Evolutionary conservation across 2,329 filamentous ascomycete species (phyloP).

Genomic region (Colletotrichum sp.): DNA sequence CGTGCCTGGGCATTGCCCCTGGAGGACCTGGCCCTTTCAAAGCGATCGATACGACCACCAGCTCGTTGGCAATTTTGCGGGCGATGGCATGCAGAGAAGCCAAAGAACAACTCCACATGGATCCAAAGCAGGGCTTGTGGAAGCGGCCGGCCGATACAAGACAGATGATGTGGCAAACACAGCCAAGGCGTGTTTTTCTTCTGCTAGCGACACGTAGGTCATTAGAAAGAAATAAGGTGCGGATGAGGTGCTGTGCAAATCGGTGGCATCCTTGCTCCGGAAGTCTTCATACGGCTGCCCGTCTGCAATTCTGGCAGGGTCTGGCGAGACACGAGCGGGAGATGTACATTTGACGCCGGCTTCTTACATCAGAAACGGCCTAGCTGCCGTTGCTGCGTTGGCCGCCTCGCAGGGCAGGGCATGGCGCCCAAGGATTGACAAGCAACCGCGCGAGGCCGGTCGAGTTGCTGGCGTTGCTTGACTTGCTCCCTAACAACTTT

Average conservation of each 20-base stretch:
- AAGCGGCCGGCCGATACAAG: background rate
- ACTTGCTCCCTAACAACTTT: background rate
- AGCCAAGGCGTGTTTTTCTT: background rate
- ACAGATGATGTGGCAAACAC: slow-evolving; percentile 13
- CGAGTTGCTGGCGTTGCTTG: background rate
- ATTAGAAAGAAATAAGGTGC: background rate
- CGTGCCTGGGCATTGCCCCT: background rate
- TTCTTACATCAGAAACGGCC: background rate
- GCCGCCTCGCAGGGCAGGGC: slow-evolving; percentile 13
- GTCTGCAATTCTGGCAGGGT: background rate
- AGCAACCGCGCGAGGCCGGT: background rate
- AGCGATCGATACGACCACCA: background rate
- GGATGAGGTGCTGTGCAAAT: background rate
- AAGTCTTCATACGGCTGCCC: background rate
- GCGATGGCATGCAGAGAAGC: slow-evolving; percentile 1
- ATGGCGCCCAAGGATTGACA: slow-evolving; percentile 6
- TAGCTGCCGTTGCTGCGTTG: slow-evolving; percentile 17
- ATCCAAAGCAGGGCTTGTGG: background rate
- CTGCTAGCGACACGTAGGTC: slow-evolving; percentile 2
- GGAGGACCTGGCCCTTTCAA: background rate
- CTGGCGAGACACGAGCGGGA: slow-evolving; percentile 7
- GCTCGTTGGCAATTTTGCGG: background rate
- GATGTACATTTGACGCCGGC: slow-evolving; percentile 7
- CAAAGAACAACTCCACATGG: background rate
- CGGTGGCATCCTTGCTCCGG: slow-evolving; percentile 2